Evolutionary conservation across 495 filamentous ascomycete genomes (phyloP).

Genomic region (Neurospora sp.): DNA sequence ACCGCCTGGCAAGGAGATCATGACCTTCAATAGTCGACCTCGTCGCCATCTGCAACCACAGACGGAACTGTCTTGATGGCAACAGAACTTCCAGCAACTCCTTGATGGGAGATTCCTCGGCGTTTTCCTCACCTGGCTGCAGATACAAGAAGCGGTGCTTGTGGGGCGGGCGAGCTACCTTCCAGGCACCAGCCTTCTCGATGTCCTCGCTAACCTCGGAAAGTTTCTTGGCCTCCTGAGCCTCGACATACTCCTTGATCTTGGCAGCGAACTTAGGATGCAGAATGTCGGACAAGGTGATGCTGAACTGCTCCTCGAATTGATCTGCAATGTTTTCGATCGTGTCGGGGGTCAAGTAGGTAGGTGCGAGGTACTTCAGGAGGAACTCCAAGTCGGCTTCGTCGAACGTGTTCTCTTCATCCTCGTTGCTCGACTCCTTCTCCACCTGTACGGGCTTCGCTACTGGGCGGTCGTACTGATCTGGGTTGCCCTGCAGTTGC

Average conservation of each 20-base stretch:
- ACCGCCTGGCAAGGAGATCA: conserved; percentile 68
- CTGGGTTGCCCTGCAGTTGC: conserved; percentile 84
- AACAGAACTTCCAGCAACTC: conserved; percentile 70
- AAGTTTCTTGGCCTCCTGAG: conserved; percentile 45
- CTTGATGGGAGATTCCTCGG: conserved; percentile 49
- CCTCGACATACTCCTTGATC: conserved; percentile 58
- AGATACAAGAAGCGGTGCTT: conserved; percentile 90
- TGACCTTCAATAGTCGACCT: conserved; percentile 54
- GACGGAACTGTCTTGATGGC: conserved; percentile 76
- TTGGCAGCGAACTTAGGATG: conserved; percentile 61
- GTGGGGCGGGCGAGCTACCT: conserved; percentile 78
- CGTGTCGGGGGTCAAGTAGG: conserved; percentile 90
- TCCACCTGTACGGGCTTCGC: conserved; percentile 44
- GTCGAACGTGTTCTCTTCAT: conserved; percentile 42
- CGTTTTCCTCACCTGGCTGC: conserved; percentile 28
- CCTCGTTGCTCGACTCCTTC: conserved; percentile 29
- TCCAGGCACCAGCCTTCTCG: conserved; percentile 50
- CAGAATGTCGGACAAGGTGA: conserved; percentile 69
- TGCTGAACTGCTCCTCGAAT: conserved; percentile 73
- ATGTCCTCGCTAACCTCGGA: conserved; percentile 44
- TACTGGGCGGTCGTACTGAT: conserved; percentile 75
- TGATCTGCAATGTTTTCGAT: conserved; percentile 68
- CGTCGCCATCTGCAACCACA: conserved; percentile 80
- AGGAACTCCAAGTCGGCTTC: conserved; percentile 77
- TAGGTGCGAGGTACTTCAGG: conserved; percentile 77